Percentiles rank a stretch among this genome's conserved stretches.
Evolutionary conservation across 331 rosid genomes (phyloP).

Genomic region (Acacia concinna): DNA sequence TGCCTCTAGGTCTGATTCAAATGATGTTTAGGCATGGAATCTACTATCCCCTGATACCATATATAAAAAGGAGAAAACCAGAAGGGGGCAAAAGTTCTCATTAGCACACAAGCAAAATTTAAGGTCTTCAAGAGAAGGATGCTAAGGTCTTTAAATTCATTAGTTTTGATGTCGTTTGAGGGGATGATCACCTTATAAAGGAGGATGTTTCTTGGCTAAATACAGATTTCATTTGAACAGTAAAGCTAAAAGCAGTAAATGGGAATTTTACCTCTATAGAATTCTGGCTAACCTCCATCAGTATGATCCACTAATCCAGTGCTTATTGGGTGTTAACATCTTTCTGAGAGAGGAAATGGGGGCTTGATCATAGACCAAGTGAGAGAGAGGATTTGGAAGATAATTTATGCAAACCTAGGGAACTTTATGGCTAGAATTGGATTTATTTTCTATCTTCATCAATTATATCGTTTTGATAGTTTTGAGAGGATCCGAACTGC

Average conservation of each 20-base stretch:
- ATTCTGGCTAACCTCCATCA: background rate
- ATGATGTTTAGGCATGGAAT: background rate
- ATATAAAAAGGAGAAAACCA: background rate
- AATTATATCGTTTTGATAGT: background rate
- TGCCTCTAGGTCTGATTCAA: background rate
- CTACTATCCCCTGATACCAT: background rate
- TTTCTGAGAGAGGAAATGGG: background rate
- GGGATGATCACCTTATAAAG: background rate
- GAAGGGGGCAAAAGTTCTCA: background rate
- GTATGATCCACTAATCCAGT: background rate
- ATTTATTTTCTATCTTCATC: background rate
- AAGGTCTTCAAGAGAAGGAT: background rate
- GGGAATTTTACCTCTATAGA: background rate
- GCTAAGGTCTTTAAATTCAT: background rate
- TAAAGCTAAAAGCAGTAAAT: background rate
- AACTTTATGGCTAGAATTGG: background rate
- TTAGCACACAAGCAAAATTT: background rate
- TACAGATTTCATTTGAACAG: background rate
- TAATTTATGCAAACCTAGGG: background rate
- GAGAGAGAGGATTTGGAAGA: background rate
- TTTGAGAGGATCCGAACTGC: background rate
- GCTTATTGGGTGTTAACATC: background rate
- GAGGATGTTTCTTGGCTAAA: background rate
- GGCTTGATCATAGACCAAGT: background rate
- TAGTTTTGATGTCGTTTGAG: background rate